phyloP scores from a whole-genome alignment of 495 filamentous ascomycete species.

The Penicillium silybi region DNA sequence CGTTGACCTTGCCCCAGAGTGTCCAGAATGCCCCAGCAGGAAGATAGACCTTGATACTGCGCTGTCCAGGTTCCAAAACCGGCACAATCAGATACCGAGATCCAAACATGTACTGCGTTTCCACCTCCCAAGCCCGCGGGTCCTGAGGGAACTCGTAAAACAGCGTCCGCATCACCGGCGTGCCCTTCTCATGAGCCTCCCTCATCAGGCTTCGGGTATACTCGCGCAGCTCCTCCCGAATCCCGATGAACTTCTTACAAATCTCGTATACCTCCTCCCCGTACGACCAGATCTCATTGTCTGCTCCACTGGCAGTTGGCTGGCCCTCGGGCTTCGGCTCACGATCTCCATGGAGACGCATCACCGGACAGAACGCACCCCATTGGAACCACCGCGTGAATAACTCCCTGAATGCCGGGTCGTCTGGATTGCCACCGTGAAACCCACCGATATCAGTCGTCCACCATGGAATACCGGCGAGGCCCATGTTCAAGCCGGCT shows the following conservation, averaged over 20 bases:
- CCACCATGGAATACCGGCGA: conserved; percentile 57
- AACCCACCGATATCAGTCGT: conserved; percentile 60
- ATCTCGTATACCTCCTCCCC: conserved; percentile 52
- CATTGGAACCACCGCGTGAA: conserved; percentile 61
- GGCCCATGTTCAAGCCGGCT: conserved; percentile 55
- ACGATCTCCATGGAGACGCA: conserved; percentile 57
- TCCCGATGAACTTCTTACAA: conserved; percentile 49
- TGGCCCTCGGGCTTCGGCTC: conserved; percentile 44
- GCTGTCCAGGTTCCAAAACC: conserved; percentile 40
- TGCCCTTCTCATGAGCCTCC: conserved; percentile 51
- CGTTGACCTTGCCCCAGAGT: conserved; percentile 24
- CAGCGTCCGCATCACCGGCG: conserved; percentile 51
- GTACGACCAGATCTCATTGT: conserved; percentile 60
- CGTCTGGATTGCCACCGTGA: conserved; percentile 51
- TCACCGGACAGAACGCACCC: conserved; percentile 57
- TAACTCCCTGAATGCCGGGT: conserved; percentile 52
- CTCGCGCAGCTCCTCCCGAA: conserved; percentile 49
- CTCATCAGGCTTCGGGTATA: conserved; percentile 51
- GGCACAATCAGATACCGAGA: conserved; percentile 50
- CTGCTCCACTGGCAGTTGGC: conserved; percentile 38
- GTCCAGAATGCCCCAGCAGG: conserved; percentile 45
- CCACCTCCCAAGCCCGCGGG: conserved; percentile 43
- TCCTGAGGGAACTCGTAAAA: conserved; percentile 57
- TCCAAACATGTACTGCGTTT: conserved; percentile 55
- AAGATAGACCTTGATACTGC: conserved; percentile 42